phyloP scores from a whole-genome alignment of 164 flowering plant species.

The Paratinospora sagittata region DNA sequence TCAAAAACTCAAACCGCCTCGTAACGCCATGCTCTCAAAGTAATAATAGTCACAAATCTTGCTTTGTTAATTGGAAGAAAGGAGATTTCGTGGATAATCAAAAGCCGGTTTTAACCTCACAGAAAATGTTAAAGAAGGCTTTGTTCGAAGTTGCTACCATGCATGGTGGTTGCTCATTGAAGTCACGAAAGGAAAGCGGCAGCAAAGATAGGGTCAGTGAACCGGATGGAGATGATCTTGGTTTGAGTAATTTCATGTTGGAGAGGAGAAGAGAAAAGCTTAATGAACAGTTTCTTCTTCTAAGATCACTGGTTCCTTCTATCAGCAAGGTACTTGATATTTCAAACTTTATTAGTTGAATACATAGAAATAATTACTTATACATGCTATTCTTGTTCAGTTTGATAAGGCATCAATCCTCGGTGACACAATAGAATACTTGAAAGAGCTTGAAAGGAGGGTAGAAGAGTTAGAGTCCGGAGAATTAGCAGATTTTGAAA shows the following conservation, averaged over 20 bases:
- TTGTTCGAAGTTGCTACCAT: conserved; percentile 48
- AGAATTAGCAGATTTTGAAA: conserved; percentile 30
- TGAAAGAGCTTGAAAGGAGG: conserved; percentile 71
- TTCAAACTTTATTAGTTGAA: not conserved
- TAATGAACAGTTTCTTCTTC: conserved; percentile 49
- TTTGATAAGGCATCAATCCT: conserved; percentile 66
- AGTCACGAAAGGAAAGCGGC: conserved; percentile 25
- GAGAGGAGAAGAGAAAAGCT: conserved; percentile 42
- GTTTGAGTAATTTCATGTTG: conserved; percentile 28
- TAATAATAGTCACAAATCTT: conserved; percentile 28
- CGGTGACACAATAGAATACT: conserved; percentile 56
- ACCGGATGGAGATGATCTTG: conserved; percentile 37
- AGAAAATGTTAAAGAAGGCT: conserved; percentile 56
- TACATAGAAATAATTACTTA: not conserved
- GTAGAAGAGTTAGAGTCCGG: conserved; percentile 61
- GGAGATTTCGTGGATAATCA: conserved; percentile 16
- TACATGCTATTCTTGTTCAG: conserved; percentile 32
- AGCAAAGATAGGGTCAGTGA: conserved; percentile 22
- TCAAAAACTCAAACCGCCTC: conserved; percentile 35
- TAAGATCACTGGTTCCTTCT: conserved; percentile 64
- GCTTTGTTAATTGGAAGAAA: conserved; percentile 59
- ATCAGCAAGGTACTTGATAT: conserved; percentile 47
- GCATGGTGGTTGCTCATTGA: conserved; percentile 28
- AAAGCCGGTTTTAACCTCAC: conserved; percentile 24
- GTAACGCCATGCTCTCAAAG: conserved; percentile 21